Evolutionary conservation across 1,284 basidiomycete species (phyloP).

Genomic region (Entoloma clypeatum): DNA sequence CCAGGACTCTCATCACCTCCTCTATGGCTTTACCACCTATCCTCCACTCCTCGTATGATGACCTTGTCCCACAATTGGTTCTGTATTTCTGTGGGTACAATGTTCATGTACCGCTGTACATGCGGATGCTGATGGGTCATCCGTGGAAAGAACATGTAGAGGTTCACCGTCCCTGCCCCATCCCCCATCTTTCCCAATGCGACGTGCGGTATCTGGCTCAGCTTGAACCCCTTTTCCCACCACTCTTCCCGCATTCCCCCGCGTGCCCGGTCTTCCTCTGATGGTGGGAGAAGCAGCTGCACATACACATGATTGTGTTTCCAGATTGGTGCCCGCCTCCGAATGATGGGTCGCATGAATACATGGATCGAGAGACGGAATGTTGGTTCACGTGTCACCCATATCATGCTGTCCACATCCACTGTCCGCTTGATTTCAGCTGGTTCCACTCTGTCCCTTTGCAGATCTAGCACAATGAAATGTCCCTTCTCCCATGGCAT

Average conservation of each 20-base stretch:
- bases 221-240: neutral
- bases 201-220: constrained; percentile 6
- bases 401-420: neutral
- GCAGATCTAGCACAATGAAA: too few species aligned
- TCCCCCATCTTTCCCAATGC: constrained; percentile 2
- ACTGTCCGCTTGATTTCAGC: neutral
- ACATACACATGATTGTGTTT: constrained; percentile 9
- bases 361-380: too few species aligned
- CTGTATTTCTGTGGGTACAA: neutral
- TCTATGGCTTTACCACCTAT: constrained; percentile 2
- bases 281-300: constrained; percentile 4
- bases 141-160: constrained; percentile 2
- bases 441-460: too few species aligned
- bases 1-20: neutral
- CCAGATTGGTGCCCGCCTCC: constrained; percentile 6
- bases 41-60: constrained; percentile 10
- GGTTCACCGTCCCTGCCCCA: neutral
- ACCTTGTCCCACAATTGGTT: neutral
- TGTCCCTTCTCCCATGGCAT: too few species aligned
- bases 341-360: constrained; percentile 2
- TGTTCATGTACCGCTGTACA: neutral
- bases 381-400: neutral
- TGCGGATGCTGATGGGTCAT: constrained; percentile 2
- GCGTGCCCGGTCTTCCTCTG: neutral
- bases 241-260: constrained; percentile 1